phyloP scores from a whole-genome alignment of 1,139 yeast species.

The Lodderomyces orthopsilosis region DNA sequence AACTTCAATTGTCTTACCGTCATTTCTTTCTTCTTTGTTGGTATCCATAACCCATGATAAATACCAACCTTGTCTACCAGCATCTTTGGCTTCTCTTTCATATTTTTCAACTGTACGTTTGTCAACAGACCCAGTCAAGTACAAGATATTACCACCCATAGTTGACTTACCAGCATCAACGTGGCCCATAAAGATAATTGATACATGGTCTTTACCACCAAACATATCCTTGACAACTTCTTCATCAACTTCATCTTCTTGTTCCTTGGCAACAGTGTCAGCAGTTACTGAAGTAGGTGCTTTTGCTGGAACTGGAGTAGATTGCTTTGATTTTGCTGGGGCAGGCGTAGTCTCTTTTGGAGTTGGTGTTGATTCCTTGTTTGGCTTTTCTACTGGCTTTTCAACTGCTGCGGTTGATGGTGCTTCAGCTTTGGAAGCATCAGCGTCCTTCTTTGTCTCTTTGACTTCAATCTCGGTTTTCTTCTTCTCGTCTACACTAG shows the following conservation, averaged over 20 bases:
- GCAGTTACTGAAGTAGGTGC: slow-evolving; percentile 22
- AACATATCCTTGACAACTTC: slow-evolving; percentile 88
- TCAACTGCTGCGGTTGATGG: slow-evolving; percentile 17
- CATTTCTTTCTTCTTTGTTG: slow-evolving; percentile 96
- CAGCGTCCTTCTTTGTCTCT: slow-evolving; percentile 9
- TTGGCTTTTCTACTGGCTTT: slow-evolving; percentile 10
- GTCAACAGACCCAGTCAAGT: slow-evolving; percentile 93
- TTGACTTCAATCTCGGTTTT: slow-evolving; percentile 10
- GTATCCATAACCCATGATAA: slow-evolving; percentile 99
- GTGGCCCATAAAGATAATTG: slow-evolving; percentile 98
- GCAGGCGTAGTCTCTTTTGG: slow-evolving; percentile 11
- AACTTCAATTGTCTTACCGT: slow-evolving; percentile 98
- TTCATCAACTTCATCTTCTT: slow-evolving; percentile 84
- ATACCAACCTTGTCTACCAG: slow-evolving; percentile 99
- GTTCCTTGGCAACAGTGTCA: slow-evolving; percentile 62
- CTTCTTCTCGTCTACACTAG: slow-evolving; percentile 8
- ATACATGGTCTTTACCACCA: slow-evolving; percentile 96
- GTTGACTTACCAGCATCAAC: slow-evolving; percentile 99
- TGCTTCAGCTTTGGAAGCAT: slow-evolving; percentile 10
- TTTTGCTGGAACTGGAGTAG: slow-evolving; percentile 10
- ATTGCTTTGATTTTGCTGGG: slow-evolving; percentile 10
- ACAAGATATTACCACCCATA: slow-evolving; percentile 96
- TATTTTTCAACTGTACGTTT: slow-evolving; percentile 98
- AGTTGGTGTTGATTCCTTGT: slow-evolving; percentile 8
- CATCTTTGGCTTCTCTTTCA: slow-evolving; percentile 98